Base-by-base conservation (phyloP, 2,329 filamentous ascomycete species). In the Stromatinia cepivora region DNA sequence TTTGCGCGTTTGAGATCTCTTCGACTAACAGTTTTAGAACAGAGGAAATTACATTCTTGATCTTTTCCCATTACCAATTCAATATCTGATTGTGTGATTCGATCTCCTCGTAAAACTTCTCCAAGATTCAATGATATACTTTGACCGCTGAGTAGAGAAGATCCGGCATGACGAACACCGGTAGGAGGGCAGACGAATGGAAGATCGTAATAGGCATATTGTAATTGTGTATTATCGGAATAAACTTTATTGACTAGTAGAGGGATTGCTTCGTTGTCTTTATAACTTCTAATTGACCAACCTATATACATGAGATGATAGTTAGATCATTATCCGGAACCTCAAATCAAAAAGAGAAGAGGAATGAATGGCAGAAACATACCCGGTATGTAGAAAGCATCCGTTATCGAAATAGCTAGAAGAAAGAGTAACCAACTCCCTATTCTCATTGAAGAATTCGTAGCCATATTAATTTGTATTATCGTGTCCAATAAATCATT, bases 221-320 rank as follows among this genome's bases (percentile, higher is more conserved):
- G 92, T n/a, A 97, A 83, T 79, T 95, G 90, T 10, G 92, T 95
- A 76, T 92, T 89, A 80, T 96, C 93, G 68, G 92, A 96, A 80
- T 94, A 96, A 75, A 94, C 89, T 80, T 97, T 97, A 82, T 97
- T 97, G 73, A 95, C 91, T 69, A 94, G 88, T n/a, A 97, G 84
- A 0, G 93, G 92, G 52, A 97, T 90, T 15, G 88, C 84, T 75
- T 96, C 91, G 78, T 88, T 86, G 72, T 93, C 87, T 73, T 85
- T 85, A 79, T 96, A 96, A 77, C 88, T 92, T 77, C 89, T 91
- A 77, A 94, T 88, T 8, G 93, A 96, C 85, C 91, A 95, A 74
- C 93, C 93, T 91, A 71, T 53, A 9, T 13, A 31, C 15, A 39
- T 52, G 46, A 25, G n/a, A 63, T 17, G 17, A 52, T 4, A 28